Evolutionary conservation across 768 basidiomycete species (phyloP), one percentile per base, ranked within the genome.

Genomic region (Heimioporus sp.): DNA sequence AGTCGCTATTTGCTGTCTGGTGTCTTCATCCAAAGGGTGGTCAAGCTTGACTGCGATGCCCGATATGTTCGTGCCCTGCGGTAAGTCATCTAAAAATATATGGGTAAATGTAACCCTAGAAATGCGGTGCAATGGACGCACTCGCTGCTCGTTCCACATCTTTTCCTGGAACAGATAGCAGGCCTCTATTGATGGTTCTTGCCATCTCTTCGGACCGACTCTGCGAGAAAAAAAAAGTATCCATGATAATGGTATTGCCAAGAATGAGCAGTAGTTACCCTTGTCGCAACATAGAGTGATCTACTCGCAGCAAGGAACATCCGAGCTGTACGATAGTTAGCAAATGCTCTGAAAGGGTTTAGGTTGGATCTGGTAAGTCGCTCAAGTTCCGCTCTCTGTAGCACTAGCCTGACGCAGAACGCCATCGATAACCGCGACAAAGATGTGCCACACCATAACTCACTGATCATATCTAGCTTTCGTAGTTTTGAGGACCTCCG

Each of bases 1-100:
- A n/a, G 49, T 43, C 36, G 47, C 17, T 12, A 56, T 12, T 4
- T 43, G 43, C 24, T 44, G 44, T 6, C 4, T 35, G 12, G 32
- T 45, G 32, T 10, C 12, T 2, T 59, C 57, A 19, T 56, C 51
- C 17, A 59, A 24, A 35, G 43, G 49, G 10, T 20, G 47, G 24
- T 58, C 37, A 12, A 58, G 31, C 16, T 3, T 49, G 43, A 55
- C n/a, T 19, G 40, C 48, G 43, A 60, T 46, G 4, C 53, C 59
- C 0, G 1, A 1, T 30, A 60, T n/a, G 0, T 5, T 5, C 6
- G 43, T 32, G 3, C 30, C 32, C 0, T 32, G 19, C n/a, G 54
- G 36, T 36, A 42, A 3, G 17, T 52, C 46, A 30, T 15, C 53
- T 55, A 24, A 24, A 24, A 12, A 17, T 34, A 10, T 32, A 31